Evolutionary conservation across 2,329 filamentous ascomycete genomes (phyloP).

Genomic region (Tolypocladium guangdongense): DNA sequence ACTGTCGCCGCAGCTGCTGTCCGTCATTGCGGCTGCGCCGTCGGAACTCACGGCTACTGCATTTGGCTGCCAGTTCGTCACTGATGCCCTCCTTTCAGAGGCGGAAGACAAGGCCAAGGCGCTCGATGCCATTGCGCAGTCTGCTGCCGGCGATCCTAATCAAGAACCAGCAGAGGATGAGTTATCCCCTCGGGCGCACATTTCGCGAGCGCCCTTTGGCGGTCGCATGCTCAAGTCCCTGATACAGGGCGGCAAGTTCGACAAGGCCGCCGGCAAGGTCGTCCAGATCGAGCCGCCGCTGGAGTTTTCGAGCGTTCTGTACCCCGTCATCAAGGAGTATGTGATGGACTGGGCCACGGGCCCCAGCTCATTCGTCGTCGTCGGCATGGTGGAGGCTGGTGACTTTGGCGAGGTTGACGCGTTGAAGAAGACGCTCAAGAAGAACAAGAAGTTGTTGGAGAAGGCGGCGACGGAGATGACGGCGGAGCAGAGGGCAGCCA

Average conservation of each 20-base stretch:
- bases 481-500: slow-evolving; percentile 38
- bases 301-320: slow-evolving; percentile 73
- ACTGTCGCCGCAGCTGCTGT: slow-evolving; percentile 64
- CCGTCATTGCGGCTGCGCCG: slow-evolving; percentile 59
- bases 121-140: slow-evolving; percentile 56
- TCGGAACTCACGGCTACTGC: slow-evolving; percentile 59
- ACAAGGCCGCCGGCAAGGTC: slow-evolving; percentile 59
- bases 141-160: slow-evolving; percentile 46
- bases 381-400: slow-evolving; percentile 66
- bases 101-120: slow-evolving; percentile 68
- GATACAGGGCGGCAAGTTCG: slow-evolving; percentile 80
- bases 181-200: slow-evolving; percentile 34
- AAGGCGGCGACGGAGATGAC: slow-evolving; percentile 53
- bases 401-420: slow-evolving; percentile 58
- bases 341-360: slow-evolving; percentile 78
- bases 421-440: slow-evolving; percentile 58
- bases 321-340: slow-evolving; percentile 64
- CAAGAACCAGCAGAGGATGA: slow-evolving; percentile 29
- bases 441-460: slow-evolving; percentile 60
- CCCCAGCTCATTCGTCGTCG: slow-evolving; percentile 73
- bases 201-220: slow-evolving; percentile 50
- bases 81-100: slow-evolving; percentile 68
- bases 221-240: slow-evolving; percentile 86
- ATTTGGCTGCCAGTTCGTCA: slow-evolving; percentile 79
- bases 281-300: slow-evolving; percentile 65